phyloP scores from a whole-genome alignment of 257 asterid genomes.

The Penstemon barbatus region DNA sequence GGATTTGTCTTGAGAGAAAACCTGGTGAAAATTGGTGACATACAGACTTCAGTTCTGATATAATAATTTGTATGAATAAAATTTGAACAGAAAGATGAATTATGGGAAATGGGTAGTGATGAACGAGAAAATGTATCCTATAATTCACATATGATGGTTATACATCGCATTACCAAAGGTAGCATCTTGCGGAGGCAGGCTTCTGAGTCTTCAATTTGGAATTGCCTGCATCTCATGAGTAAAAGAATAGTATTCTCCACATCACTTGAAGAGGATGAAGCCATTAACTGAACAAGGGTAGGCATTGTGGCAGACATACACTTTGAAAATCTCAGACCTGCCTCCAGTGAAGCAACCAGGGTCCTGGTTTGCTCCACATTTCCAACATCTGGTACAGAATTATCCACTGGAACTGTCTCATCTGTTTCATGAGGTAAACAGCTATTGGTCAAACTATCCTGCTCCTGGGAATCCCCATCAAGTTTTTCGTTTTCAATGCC shows the following conservation, averaged over 20 bases:
- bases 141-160: slow-evolving; percentile 20
- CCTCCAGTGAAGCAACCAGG: slow-evolving; percentile 92
- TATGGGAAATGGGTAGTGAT: slow-evolving; percentile 1
- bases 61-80: slow-evolving; percentile 16
- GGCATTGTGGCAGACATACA: slow-evolving; percentile 77
- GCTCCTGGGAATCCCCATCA: slow-evolving; percentile 41
- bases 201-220: slow-evolving; percentile 91
- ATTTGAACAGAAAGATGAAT: slow-evolving; percentile 13
- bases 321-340: slow-evolving; percentile 88
- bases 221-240: slow-evolving; percentile 97
- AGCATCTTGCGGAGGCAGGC: slow-evolving; percentile 94
- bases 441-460: slow-evolving; percentile 70
- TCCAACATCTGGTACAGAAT: slow-evolving; percentile 87
- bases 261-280: slow-evolving; percentile 94
- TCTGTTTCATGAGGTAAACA: slow-evolving; percentile 51
- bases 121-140: slow-evolving; percentile 3
- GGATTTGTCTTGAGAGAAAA: slow-evolving; percentile 92
- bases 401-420: slow-evolving; percentile 38
- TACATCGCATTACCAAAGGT: slow-evolving; percentile 77
- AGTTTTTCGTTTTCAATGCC: slow-evolving; percentile 51
- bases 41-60: background rate
- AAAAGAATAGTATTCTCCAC: slow-evolving; percentile 89
- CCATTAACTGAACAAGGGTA: slow-evolving; percentile 91
- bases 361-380: slow-evolving; percentile 92
- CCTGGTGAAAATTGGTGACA: slow-evolving; percentile 49